Conservation (phyloP, 2,329 filamentous ascomycete genomes). For the Teratosphaeria gauchensis region DNA sequence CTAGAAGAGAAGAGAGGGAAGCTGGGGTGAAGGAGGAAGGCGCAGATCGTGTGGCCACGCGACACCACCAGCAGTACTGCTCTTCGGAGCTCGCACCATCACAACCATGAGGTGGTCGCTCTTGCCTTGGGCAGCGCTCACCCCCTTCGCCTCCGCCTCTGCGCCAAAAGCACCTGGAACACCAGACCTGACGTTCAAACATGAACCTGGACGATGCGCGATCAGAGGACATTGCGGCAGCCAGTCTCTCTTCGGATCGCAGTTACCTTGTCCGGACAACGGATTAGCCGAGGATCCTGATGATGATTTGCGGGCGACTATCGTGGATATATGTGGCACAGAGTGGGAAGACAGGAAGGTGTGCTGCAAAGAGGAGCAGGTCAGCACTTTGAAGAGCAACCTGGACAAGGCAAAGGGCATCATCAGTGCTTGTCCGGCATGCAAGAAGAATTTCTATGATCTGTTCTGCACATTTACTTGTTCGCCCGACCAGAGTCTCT, state of each 20-base stretch:
- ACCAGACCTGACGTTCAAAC: conserved; percentile 29
- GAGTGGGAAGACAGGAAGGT: conserved; percentile 78
- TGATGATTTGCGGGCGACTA: conserved; percentile 59
- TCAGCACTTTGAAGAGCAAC: conserved; percentile 72
- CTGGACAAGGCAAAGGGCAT: conserved; percentile 79
- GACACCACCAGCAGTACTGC: background rate
- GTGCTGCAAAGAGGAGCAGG: conserved; percentile 75
- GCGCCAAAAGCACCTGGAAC: background rate
- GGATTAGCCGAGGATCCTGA: conserved; percentile 66
- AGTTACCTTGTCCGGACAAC: conserved; percentile 90
- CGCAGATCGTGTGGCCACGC: background rate
- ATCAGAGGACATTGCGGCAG: conserved; percentile 88
- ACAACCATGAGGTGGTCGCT: conserved; percentile 4
- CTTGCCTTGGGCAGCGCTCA: background rate
- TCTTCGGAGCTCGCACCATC: background rate
- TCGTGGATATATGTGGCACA: conserved; percentile 75
- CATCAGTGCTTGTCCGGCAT: conserved; percentile 88
- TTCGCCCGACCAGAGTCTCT: conserved; percentile 90
- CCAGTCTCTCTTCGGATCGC: conserved; percentile 77
- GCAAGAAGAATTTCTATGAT: conserved; percentile 98
- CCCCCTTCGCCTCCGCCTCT: background rate
- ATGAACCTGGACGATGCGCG: conserved; percentile 81
- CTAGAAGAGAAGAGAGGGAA: background rate
- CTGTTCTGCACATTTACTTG: conserved; percentile 97
- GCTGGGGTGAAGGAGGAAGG: background rate